Conservation (phyloP, 345 rosid species). For the Populus davidiana region DNA sequence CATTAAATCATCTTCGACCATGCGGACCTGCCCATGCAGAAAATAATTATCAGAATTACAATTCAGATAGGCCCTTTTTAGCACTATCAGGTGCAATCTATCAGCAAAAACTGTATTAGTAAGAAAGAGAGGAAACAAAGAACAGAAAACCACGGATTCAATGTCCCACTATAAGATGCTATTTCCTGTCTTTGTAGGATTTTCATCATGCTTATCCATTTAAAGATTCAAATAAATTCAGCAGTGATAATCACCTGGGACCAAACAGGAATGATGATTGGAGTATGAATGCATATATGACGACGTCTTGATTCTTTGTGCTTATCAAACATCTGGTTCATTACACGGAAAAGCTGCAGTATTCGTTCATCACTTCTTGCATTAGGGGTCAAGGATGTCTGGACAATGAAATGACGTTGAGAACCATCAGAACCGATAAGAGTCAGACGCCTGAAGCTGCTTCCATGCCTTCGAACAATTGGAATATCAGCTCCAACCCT, state of each 20-base stretch:
- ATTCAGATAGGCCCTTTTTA: neutral
- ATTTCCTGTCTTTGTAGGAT: neutral
- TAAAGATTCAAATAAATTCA: neutral
- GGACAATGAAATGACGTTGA: constrained; percentile 91
- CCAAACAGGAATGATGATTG: constrained; percentile 99
- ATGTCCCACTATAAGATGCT: neutral
- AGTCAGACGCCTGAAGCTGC: constrained; percentile 95
- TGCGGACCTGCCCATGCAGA: constrained; percentile 63
- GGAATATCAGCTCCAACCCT: constrained; percentile 94
- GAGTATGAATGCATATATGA: constrained; percentile 86
- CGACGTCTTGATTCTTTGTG: constrained; percentile 94
- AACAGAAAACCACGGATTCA: neutral
- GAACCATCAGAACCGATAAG: constrained; percentile 98
- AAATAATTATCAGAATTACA: neutral
- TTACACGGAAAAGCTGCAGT: constrained; percentile 92
- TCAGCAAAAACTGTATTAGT: neutral
- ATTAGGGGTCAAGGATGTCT: constrained; percentile 97
- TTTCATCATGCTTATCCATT: neutral
- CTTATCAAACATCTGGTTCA: constrained; percentile 99
- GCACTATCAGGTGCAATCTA: neutral
- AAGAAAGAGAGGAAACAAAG: neutral
- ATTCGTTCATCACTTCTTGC: constrained; percentile 97
- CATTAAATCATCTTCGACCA: constrained; percentile 99
- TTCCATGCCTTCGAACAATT: constrained; percentile 96
- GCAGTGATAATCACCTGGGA: constrained; percentile 64